Percentiles rank a stretch among this genome's conserved stretches.
These are phyloP conservation scores for Lophiotrema nucula DNA, from an alignment of 495 filamentous ascomycete species.

Conservation along the genomic window DNA sequence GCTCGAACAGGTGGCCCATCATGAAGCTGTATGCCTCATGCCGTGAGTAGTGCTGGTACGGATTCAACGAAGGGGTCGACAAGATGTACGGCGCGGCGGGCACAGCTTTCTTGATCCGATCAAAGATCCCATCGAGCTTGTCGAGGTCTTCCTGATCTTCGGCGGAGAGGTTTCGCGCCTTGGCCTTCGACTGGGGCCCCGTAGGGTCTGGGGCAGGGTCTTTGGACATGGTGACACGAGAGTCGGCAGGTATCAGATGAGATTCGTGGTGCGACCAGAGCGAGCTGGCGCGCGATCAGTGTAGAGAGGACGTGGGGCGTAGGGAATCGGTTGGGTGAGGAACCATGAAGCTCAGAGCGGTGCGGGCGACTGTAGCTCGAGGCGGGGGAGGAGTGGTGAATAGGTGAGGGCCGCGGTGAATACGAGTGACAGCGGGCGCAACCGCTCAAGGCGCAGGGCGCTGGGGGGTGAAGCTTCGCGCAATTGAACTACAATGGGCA, in stretches of 20 bases:
- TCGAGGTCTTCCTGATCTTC: conserved; percentile 28
- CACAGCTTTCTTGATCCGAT: conserved; percentile 25
- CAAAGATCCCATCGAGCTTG: conserved; percentile 25
- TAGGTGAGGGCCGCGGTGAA: not conserved
- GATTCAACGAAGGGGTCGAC: conserved; percentile 24
- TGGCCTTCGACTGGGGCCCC: conserved; percentile 1
- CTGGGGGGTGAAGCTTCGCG: not conserved
- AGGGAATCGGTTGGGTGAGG: not conserved
- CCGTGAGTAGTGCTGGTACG: conserved; percentile 20
- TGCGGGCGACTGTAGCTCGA: not conserved
- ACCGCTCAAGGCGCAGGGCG: not conserved
- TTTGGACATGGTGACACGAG: conserved; percentile 19
- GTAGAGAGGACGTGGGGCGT: too few relatives aligned
- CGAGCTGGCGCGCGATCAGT: too few relatives aligned
- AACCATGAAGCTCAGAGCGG: conserved; percentile 11
- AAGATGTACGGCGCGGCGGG: conserved; percentile 35
- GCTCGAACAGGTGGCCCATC: conserved; percentile 26
- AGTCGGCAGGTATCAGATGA: not conserved
- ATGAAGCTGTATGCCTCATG: conserved; percentile 26
- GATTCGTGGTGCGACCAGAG: not conserved
- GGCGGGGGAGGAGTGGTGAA: not conserved
- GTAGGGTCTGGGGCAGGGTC: conserved; percentile 7
- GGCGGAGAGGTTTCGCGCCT: not conserved
- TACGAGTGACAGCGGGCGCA: not conserved
- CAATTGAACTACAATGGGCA: conserved; percentile 11